Percentiles rank a stretch among this genome's conserved stretches.
Evolutionary conservation across 129 eudicot genomes (phyloP).

Genomic region (Scalesia atractyloides): DNA sequence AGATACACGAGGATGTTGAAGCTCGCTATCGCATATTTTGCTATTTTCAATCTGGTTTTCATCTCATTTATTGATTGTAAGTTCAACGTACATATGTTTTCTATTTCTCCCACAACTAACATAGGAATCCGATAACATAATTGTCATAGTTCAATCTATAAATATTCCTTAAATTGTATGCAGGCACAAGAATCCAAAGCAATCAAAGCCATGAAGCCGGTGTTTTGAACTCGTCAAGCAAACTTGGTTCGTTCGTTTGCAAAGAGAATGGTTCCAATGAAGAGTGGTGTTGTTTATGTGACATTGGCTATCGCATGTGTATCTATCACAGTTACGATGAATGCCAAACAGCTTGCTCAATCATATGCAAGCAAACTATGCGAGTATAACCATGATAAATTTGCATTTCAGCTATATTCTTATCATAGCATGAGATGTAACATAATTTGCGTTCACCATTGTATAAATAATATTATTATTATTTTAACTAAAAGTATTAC

Average conservation of each 20-base stretch:
- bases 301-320: neutral
- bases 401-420: too few species aligned
- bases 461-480: too few species aligned
- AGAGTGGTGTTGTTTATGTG: constrained; percentile 4
- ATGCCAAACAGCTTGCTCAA: neutral
- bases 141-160: too few species aligned
- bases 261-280: neutral
- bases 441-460: too few species aligned
- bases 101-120: neutral
- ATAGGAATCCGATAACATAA: too few species aligned
- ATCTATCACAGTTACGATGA: neutral
- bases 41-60: neutral
- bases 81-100: neutral
- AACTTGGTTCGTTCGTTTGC: neutral
- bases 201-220: neutral
- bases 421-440: too few species aligned
- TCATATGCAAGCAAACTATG: neutral
- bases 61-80: constrained; percentile 9
- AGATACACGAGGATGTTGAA: neutral
- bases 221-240: neutral
- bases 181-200: constrained; percentile 8
- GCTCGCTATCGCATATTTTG: neutral
- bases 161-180: neutral
- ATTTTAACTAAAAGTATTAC: too few species aligned
- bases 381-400: too few species aligned